These are phyloP conservation scores for Xanthoconium purpureum DNA, from an alignment of 768 basidiomycete genomes.

Conservation along the genomic window DNA sequence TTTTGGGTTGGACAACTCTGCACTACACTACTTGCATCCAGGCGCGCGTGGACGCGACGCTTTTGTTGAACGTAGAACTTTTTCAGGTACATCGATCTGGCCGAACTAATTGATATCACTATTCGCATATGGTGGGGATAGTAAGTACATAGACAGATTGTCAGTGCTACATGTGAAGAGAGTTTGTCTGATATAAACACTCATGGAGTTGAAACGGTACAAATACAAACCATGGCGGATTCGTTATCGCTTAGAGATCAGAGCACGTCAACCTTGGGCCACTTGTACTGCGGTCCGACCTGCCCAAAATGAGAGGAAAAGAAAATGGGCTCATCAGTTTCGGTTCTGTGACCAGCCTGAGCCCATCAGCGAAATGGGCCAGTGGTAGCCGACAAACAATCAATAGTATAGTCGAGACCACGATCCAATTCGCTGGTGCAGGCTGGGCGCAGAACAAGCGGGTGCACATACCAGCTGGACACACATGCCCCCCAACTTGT, in stretches of 20 bases:
- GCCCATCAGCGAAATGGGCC: too few relatives aligned
- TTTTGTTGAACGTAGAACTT: conserved; percentile 14
- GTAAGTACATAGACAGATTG: too few relatives aligned
- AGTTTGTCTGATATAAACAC: too few relatives aligned
- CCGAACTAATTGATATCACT: conserved; percentile 23
- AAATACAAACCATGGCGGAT: too few relatives aligned
- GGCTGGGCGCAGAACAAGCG: not conserved
- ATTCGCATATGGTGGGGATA: not conserved
- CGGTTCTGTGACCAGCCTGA: too few relatives aligned
- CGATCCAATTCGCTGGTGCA: too few relatives aligned
- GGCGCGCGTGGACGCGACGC: conserved; percentile 13
- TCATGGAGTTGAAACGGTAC: not conserved
- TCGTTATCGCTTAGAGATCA: conserved; percentile 11
- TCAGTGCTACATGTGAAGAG: conserved; percentile 26
- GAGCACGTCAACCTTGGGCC: conserved; percentile 53
- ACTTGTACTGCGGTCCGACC: conserved; percentile 57
- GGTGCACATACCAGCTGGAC: conserved; percentile 64
- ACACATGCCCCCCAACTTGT: conserved; percentile 82
- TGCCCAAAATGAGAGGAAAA: conserved; percentile 12
- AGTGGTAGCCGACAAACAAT: too few relatives aligned
- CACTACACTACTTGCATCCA: conserved; percentile 25
- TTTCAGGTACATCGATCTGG: not conserved
- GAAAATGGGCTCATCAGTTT: not conserved
- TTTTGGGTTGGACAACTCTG: conserved; percentile 11
- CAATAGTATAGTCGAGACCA: too few relatives aligned